A percentile compares a stretch with the other conserved stretches of the same genome.
These are phyloP conservation scores for Nicotiana attenuata DNA, from an alignment of 257 asterid species.

Conservation along the genomic window DNA sequence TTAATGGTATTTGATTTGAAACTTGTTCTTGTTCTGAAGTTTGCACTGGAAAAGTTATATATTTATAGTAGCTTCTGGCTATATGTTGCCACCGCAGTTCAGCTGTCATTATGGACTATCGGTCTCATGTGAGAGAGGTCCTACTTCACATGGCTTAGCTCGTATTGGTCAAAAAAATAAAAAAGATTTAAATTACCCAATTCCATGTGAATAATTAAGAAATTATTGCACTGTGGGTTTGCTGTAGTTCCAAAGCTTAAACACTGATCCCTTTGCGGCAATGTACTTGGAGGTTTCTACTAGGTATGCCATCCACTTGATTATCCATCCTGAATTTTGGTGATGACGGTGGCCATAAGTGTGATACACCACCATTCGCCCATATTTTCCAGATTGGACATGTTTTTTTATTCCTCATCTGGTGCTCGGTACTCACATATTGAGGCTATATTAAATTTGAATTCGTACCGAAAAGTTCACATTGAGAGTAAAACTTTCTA, in stretches of 20 bases:
- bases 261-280: neutral
- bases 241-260: neutral
- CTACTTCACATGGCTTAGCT: slow-evolving; percentile 26
- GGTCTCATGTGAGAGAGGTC: neutral
- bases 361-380: neutral
- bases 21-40: neutral
- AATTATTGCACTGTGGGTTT: neutral
- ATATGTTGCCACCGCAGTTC: neutral
- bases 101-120: neutral
- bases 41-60: neutral
- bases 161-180: no score
- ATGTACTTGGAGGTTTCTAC: neutral
- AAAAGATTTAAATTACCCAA: no score
- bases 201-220: neutral
- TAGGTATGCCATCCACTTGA: neutral
- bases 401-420: no score
- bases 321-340: neutral
- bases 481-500: no score
- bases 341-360: neutral
- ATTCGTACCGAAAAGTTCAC: no score
- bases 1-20: neutral
- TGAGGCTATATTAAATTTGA: no score
- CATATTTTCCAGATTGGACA: no score
- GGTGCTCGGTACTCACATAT: no score
- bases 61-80: slow-evolving; percentile 4